Base-by-base conservation (phyloP, 192 early-diverging fungal genomes). In the Coemansia javaensis region DNA sequence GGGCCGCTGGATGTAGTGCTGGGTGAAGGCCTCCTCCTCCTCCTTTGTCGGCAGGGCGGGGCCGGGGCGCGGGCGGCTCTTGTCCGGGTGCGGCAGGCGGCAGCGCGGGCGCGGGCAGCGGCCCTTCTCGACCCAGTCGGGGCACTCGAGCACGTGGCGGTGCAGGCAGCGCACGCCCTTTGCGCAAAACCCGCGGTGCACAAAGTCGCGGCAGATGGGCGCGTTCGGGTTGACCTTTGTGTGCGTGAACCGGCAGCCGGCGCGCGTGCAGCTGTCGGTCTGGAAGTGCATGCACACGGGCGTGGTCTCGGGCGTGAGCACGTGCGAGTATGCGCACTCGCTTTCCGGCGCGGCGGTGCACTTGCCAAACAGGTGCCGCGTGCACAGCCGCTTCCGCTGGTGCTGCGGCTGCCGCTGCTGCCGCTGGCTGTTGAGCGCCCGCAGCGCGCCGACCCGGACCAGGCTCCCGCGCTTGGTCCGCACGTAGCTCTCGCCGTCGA, bases 251-350 rank as follows among this genome's bases (percentile, higher is more conserved):
- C 58, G 46, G 42, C 85, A 87, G 31, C 64, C 46, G 3, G 66
- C 52, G 25, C 77, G 77, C 4, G 47, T 64, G 41, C 85, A 87
- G 6, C 49, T 60, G n/a, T 73, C 81, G 38, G 63, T 57, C 52
- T 85, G 85, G 37, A 83, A 87, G 45, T 89, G 82, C 14, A 50
- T 38, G 42, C 86, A 89, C 25, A 82, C 61, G 0, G 86, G 83
- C 15, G 75, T 62, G 0, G 66, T 77, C 15, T 85, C 62, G 9
- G 81, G 77, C 0, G 65, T 67, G 14, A 70, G 75, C 5, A 47
- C 63, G 44, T 89, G 86, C 13, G 83, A 84, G 40, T 75, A 76
- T 23, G 31, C 53, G 32, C 85, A 85, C 17, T 70, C 64, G 1
- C 53, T 49, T 0, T 51, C 56, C 0, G 48, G 11, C 16, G 34